Percentiles rank a stretch among this genome's conserved stretches.
Conservation (phyloP, 192 early-diverging fungal genomes). For the Backusella psychrophila region DNA sequence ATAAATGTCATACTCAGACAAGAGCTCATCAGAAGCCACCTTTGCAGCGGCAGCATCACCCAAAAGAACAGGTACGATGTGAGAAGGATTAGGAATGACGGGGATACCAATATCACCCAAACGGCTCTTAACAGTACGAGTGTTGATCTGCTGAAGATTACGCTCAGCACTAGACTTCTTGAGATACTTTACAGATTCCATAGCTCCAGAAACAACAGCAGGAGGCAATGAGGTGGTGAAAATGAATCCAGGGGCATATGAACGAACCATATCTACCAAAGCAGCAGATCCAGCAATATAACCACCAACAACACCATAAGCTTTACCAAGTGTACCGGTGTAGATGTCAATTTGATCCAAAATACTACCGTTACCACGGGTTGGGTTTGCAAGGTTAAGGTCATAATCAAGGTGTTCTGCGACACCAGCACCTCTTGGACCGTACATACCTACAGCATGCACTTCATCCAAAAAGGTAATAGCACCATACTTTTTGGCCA, state of each 20-base stretch:
- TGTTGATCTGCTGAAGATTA: slow-evolving; percentile 90
- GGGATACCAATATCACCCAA: slow-evolving; percentile 86
- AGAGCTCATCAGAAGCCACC: slow-evolving; percentile 88
- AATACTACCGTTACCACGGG: slow-evolving; percentile 48
- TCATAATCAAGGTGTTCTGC: slow-evolving; percentile 91
- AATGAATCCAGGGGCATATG: slow-evolving; percentile 98
- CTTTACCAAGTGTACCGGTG: slow-evolving; percentile 96
- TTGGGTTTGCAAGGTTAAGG: slow-evolving; percentile 54
- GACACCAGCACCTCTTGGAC: slow-evolving; percentile 88
- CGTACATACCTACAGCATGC: slow-evolving; percentile 99
- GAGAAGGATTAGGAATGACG: slow-evolving; percentile 97
- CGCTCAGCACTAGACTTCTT: slow-evolving; percentile 85
- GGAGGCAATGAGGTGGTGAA: slow-evolving; percentile 99
- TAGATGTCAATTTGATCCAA: slow-evolving; percentile 93
- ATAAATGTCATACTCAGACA: slow-evolving; percentile 90
- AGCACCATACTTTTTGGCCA: slow-evolving; percentile 94
- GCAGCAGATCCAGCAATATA: slow-evolving; percentile 91
- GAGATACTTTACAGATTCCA: slow-evolving; percentile 92
- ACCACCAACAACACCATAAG: slow-evolving; percentile 95
- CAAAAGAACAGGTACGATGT: slow-evolving; percentile 98
- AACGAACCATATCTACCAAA: slow-evolving; percentile 93
- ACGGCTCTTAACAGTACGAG: slow-evolving; percentile 80
- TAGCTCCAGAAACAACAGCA: slow-evolving; percentile 84
- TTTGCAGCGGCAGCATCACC: slow-evolving; percentile 96
- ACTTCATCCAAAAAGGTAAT: slow-evolving; percentile 98